Evolutionary conservation across 2,329 filamentous ascomycete genomes (phyloP).

Genomic region (Fusarium annulatum): DNA sequence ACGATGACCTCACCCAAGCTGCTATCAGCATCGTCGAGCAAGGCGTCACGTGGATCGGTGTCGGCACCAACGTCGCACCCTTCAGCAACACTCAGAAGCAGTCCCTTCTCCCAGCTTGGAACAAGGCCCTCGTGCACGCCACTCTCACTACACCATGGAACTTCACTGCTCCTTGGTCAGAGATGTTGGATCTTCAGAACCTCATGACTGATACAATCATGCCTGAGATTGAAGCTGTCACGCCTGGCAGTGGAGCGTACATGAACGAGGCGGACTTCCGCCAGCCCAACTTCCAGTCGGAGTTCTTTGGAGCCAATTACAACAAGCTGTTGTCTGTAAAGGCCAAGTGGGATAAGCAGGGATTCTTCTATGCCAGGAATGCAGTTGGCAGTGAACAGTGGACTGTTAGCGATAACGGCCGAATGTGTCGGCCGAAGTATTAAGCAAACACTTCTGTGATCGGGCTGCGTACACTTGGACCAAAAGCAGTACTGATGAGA

Average conservation of each 20-base stretch:
- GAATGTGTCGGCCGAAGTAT: slow-evolving; percentile 31
- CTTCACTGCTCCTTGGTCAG: slow-evolving; percentile 39
- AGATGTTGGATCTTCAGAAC: slow-evolving; percentile 48
- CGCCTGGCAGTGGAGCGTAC: slow-evolving; percentile 58
- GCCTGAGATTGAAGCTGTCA: slow-evolving; percentile 48
- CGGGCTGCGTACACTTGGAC: too few relatives aligned
- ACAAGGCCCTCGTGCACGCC: slow-evolving; percentile 47
- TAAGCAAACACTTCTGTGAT: not conserved
- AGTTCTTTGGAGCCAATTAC: slow-evolving; percentile 60
- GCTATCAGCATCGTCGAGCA: slow-evolving; percentile 41
- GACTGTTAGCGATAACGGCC: slow-evolving; percentile 38
- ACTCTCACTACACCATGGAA: slow-evolving; percentile 45
- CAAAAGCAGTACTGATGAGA: not conserved
- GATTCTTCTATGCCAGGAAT: slow-evolving; percentile 57
- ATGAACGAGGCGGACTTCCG: slow-evolving; percentile 64
- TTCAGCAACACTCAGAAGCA: slow-evolving; percentile 45
- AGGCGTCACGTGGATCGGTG: slow-evolving; percentile 46
- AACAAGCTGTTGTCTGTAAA: slow-evolving; percentile 57
- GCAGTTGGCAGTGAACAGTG: slow-evolving; percentile 65
- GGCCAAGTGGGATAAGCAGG: slow-evolving; percentile 60
- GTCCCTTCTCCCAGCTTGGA: slow-evolving; percentile 56
- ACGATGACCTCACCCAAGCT: slow-evolving; percentile 45
- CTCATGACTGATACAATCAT: slow-evolving; percentile 46
- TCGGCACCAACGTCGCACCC: slow-evolving; percentile 40
- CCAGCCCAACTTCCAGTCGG: slow-evolving; percentile 54